Evolutionary conservation across 768 basidiomycete genomes (phyloP).

Genomic region (Suillus subaureus): DNA sequence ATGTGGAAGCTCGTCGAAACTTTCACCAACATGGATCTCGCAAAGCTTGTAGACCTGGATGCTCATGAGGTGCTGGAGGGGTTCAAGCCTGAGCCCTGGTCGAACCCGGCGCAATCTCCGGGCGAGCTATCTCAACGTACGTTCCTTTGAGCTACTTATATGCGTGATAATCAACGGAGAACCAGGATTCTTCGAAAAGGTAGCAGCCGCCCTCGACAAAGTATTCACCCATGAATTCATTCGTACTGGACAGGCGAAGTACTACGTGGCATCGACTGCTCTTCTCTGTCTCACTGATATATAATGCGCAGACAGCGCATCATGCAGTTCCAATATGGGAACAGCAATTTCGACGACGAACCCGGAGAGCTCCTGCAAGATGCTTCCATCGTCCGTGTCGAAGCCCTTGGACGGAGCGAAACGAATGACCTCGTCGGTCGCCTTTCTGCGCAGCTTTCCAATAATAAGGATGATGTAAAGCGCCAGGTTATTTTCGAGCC

Average conservation of each 20-base stretch:
- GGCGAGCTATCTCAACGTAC: conserved; percentile 48
- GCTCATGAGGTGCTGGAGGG: conserved; percentile 52
- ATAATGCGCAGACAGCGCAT: conserved; percentile 37
- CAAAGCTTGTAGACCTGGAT: conserved; percentile 56
- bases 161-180: background rate
- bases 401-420: conserved; percentile 40
- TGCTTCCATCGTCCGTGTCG: conserved; percentile 55
- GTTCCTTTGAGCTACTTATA: conserved; percentile 12
- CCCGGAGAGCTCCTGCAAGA: conserved; percentile 33
- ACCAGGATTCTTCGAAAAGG: conserved; percentile 51
- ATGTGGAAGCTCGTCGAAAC: conserved; percentile 65
- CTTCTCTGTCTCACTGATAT: conserved; percentile 10
- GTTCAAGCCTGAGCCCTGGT: conserved; percentile 46
- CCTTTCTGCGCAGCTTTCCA: conserved; percentile 38
- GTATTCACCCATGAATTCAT: conserved; percentile 41
- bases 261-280: conserved; percentile 8
- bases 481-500: conserved; percentile 65
- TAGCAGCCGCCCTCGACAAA: conserved; percentile 48
- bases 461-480: conserved; percentile 24
- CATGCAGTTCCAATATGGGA: conserved; percentile 59
- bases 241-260: conserved; percentile 40
- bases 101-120: conserved; percentile 35
- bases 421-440: conserved; percentile 62
- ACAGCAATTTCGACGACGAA: conserved; percentile 39
- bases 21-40: conserved; percentile 71